These are phyloP conservation scores for Petunia hybrid DNA, from an alignment of 305 asterid species.

Conservation along the genomic window DNA sequence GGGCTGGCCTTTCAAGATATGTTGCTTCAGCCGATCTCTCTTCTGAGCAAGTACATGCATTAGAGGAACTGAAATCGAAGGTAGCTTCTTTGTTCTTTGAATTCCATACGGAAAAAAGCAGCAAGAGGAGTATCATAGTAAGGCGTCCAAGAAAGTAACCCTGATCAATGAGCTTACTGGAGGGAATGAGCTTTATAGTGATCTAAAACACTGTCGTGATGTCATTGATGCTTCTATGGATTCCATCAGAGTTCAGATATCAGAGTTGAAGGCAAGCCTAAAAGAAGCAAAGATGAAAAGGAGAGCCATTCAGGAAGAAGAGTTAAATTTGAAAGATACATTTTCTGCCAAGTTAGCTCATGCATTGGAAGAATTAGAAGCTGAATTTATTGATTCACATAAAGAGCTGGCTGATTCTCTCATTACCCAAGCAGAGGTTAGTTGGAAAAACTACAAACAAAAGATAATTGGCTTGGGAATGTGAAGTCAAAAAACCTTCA, in stretches of 20 bases:
- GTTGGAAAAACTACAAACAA: conserved; percentile 2
- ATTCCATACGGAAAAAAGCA: not conserved
- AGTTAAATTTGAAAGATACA: too few relatives aligned
- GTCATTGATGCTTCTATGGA: not conserved
- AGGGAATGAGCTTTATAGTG: not conserved
- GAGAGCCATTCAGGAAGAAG: not conserved
- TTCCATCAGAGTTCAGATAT: not conserved
- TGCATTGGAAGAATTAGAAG: not conserved
- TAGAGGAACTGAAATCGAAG: not conserved
- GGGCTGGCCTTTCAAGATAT: not conserved
- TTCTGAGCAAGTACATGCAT: not conserved
- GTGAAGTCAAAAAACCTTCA: too few relatives aligned
- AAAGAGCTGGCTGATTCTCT: not conserved
- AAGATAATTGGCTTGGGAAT: too few relatives aligned
- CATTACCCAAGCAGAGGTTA: conserved; percentile 8
- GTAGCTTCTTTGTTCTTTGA: not conserved
- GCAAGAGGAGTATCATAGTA: not conserved
- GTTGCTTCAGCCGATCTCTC: not conserved
- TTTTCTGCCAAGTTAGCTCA: not conserved
- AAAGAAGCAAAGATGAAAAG: too few relatives aligned
- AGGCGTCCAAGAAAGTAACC: conserved; percentile 4
- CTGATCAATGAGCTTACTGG: conserved; percentile 2
- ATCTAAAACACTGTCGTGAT: not conserved
- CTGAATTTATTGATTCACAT: not conserved
- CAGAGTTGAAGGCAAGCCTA: not conserved